Base-by-base conservation (phyloP, 148 eudicot species). In the Fagopyrum tataricum region DNA sequence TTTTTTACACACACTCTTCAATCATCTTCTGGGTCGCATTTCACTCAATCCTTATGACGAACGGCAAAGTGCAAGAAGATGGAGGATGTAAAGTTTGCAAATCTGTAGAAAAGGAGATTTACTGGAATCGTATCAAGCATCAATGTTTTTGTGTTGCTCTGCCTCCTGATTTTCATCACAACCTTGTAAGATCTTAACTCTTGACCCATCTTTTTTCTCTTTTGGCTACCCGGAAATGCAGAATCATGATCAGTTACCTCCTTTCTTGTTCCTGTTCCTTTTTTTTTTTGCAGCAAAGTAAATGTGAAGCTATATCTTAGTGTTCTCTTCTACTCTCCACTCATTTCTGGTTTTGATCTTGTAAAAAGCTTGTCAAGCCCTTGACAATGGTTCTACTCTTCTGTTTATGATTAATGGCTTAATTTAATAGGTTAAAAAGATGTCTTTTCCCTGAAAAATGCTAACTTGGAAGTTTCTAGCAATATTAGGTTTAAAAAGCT, bases 121-220 rank as follows among this genome's bases (percentile, higher is more conserved):
- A 78, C 74, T 78, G 80, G 80, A 44, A 20, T 40, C 48, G 69
- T 69, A 73, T 78, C 70, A 78, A 78, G 74, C 75, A 70, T 21
- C 26, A 69, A 5, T 71, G 80, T 70, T 78, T 78, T 77, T 78
- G 59, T 62, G 41, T 44, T 2, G 21, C 37, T 20, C 73, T 74
- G 46, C 31, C 51, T 6, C 18, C 68, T 15, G 71, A 74, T 74
- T 78, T 59, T 31, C 71, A 55, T 4, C 24, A 67, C 2, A 73
- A 56, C n/a, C 74, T 78, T 46, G 80, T 78, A 74, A 64, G 43
- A 20, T 26, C 31, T 26, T 44, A 31, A 31, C 37, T 31, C 37
- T 0, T 31, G 2, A 31, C 37, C 37, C 37, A 31, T 31, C 37
- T 31, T 31, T 31, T 31, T 31, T 31, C 37, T 1, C 37, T 31